Evolutionary conservation across 2,329 filamentous ascomycete species (phyloP).

Genomic region (Xylaria sp.): DNA sequence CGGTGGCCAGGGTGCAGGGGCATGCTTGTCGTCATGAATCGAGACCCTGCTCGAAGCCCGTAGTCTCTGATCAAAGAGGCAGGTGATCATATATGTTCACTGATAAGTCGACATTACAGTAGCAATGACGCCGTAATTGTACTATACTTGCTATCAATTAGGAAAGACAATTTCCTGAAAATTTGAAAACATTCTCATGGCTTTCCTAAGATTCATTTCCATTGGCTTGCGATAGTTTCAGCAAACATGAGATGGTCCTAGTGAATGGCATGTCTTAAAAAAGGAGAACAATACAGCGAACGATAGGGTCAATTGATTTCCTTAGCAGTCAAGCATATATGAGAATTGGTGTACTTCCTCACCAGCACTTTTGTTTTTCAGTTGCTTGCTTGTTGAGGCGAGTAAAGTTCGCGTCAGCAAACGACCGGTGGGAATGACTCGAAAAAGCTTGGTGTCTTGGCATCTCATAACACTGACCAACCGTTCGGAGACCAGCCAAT

Average conservation of each 20-base stretch:
- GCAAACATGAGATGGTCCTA: neutral
- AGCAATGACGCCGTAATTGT: conserved; percentile 12
- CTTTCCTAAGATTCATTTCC: conserved; percentile 1
- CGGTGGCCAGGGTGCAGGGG: conserved; percentile 17
- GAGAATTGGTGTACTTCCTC: neutral
- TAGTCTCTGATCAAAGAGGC: conserved; percentile 38
- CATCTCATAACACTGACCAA: conserved; percentile 16
- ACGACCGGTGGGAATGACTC: conserved; percentile 1
- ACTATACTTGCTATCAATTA: conserved; percentile 4
- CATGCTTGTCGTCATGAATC: conserved; percentile 10
- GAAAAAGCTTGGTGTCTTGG: conserved; percentile 26
- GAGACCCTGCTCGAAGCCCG: conserved; percentile 16
- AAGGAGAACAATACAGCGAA: neutral
- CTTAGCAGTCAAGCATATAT: too few relatives aligned
- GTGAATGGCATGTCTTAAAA: neutral
- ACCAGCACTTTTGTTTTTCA: neutral
- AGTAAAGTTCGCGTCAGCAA: conserved; percentile 15
- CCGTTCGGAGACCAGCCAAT: neutral
- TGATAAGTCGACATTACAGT: conserved; percentile 24
- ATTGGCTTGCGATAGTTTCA: neutral
- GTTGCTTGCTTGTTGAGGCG: neutral
- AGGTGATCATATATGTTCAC: conserved; percentile 33
- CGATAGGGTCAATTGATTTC: neutral
- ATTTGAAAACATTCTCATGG: conserved; percentile 19
- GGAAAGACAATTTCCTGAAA: neutral